Percentiles rank a stretch among this genome's conserved stretches.
These are phyloP conservation scores for Ascoidea asiatica DNA, from an alignment of 805 yeast genomes.

Conservation along the genomic window DNA sequence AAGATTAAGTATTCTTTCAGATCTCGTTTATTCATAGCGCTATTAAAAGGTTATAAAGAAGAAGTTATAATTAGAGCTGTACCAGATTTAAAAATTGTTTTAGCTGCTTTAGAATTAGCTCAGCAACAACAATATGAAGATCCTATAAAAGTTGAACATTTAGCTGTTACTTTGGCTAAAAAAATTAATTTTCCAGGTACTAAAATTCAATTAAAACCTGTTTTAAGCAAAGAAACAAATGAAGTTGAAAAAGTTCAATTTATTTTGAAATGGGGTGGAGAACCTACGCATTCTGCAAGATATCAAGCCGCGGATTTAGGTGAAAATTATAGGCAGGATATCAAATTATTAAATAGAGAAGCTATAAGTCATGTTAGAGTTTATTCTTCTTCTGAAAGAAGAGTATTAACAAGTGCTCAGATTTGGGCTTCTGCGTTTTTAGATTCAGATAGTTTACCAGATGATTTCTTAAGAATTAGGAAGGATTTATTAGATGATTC, in stretches of 20 bases:
- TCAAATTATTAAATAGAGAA: constrained; percentile 70
- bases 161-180: constrained; percentile 75
- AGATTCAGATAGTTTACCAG: constrained; percentile 52
- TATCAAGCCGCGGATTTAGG: constrained; percentile 94
- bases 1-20: constrained; percentile 92
- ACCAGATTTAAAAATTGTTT: constrained; percentile 71
- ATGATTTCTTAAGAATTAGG: constrained; percentile 66
- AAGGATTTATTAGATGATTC: constrained; percentile 91
- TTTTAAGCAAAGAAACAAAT: constrained; percentile 44
- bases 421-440: constrained; percentile 70
- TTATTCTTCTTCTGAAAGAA: constrained; percentile 84
- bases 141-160: constrained; percentile 55
- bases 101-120: constrained; percentile 75
- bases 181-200: constrained; percentile 91
- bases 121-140: constrained; percentile 73
- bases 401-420: constrained; percentile 89
- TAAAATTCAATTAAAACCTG: constrained; percentile 88
- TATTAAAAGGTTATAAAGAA: constrained; percentile 87
- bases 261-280: constrained; percentile 98
- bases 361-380: constrained; percentile 78
- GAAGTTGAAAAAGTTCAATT: constrained; percentile 91
- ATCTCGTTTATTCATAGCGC: constrained; percentile 71
- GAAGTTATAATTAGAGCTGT: constrained; percentile 92
- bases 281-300: constrained; percentile 94
- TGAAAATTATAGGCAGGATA: constrained; percentile 88